phyloP scores from a whole-genome alignment of 352 stramenopile genomes.

The Pythium aphanidermatum region DNA sequence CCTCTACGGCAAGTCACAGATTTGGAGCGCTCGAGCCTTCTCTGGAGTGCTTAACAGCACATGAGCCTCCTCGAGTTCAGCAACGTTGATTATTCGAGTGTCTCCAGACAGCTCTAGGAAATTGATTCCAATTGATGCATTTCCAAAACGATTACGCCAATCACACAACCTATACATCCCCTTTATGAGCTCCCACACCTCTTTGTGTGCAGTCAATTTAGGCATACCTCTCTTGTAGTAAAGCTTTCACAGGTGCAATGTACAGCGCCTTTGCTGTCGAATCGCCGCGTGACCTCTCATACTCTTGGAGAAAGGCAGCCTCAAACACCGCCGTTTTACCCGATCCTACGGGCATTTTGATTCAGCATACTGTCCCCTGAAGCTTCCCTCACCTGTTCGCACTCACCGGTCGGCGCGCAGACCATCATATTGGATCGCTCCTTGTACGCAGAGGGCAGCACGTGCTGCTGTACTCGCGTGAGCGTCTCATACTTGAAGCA shows the following conservation, averaged over 20 bases:
- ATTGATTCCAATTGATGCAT: slow-evolving; percentile 19
- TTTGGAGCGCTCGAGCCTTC: slow-evolving; percentile 22
- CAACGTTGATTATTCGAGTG: slow-evolving; percentile 3
- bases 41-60: slow-evolving; percentile 39
- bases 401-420: slow-evolving; percentile 33
- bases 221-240: slow-evolving; percentile 39
- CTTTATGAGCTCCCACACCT: background rate
- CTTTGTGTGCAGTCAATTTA: background rate
- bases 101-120: slow-evolving; percentile 35
- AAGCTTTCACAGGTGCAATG: slow-evolving; percentile 35
- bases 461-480: slow-evolving; percentile 34
- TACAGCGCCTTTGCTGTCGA: slow-evolving; percentile 30
- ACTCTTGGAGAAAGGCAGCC: slow-evolving; percentile 34
- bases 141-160: slow-evolving; percentile 33
- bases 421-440: slow-evolving; percentile 32
- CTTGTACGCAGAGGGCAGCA: slow-evolving; percentile 29
- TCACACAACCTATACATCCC: slow-evolving; percentile 20
- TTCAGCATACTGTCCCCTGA: background rate
- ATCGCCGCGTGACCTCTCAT: slow-evolving; percentile 7
- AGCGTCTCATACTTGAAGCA: slow-evolving; percentile 42
- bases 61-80: slow-evolving; percentile 17
- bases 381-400: background rate
- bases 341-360: slow-evolving; percentile 18
- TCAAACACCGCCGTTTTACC: slow-evolving; percentile 45
- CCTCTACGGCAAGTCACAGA: background rate